phyloP scores from a whole-genome alignment of 208 protist genomes.

The Zelonia costaricensis region DNA sequence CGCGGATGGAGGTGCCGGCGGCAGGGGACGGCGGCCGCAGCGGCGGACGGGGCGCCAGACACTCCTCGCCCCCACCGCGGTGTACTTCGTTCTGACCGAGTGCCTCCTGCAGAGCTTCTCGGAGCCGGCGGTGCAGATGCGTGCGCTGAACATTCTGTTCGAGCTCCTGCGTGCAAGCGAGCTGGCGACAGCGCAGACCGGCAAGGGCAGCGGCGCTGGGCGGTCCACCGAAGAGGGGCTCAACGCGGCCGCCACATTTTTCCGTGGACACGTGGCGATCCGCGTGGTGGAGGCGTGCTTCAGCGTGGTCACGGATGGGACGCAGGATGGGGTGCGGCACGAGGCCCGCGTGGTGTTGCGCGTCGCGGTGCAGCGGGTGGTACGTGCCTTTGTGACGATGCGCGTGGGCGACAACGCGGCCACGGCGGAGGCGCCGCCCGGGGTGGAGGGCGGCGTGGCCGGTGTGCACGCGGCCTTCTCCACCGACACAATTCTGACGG shows the following conservation, averaged over 20 bases:
- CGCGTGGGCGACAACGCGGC: slow-evolving; percentile 3
- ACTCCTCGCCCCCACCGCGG: slow-evolving; percentile 2
- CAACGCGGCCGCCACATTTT: slow-evolving; percentile 2
- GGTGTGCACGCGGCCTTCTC: slow-evolving; percentile 35
- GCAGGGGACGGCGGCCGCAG: slow-evolving; percentile 2
- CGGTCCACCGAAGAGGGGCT: neutral
- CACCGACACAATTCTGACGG: slow-evolving; percentile 50
- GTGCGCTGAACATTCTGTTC: slow-evolving; percentile 39
- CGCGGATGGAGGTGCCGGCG: neutral
- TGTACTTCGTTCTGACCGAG: slow-evolving; percentile 48
- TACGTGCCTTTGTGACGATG: slow-evolving; percentile 23
- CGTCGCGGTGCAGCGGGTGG: slow-evolving; percentile 19
- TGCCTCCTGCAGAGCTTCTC: slow-evolving; percentile 37
- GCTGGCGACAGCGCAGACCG: neutral
- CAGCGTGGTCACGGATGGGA: slow-evolving; percentile 31
- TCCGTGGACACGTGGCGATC: slow-evolving; percentile 37
- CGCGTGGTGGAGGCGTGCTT: slow-evolving; percentile 56
- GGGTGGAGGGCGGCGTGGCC: neutral
- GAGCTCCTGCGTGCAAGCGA: slow-evolving; percentile 13
- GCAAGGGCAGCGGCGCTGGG: neutral
- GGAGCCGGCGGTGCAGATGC: slow-evolving; percentile 40
- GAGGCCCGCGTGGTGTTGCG: slow-evolving; percentile 13
- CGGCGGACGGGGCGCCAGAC: slow-evolving; percentile 12
- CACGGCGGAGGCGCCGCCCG: too few relatives aligned
- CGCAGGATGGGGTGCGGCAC: slow-evolving; percentile 35